These are phyloP conservation scores for Colletotrichum limetticola DNA, from an alignment of 2,329 filamentous ascomycete genomes.

Conservation along the genomic window DNA sequence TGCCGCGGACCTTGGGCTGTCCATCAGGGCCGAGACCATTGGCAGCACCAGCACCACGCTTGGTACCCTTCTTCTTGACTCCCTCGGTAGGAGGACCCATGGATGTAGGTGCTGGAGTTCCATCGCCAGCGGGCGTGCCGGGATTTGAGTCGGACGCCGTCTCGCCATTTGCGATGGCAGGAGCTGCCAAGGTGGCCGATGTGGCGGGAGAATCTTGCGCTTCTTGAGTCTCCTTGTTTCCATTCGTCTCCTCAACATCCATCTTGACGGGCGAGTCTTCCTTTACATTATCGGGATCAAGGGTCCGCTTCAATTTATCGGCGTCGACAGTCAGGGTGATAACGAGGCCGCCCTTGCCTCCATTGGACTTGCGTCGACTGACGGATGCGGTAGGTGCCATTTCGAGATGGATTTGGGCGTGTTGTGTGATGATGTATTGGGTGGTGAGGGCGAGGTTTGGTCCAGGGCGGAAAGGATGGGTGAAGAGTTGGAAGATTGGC, in stretches of 20 bases:
- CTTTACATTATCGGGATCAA: conserved; percentile 55
- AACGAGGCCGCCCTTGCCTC: conserved; percentile 47
- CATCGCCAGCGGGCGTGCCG: conserved; percentile 66
- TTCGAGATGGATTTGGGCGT: conserved; percentile 16
- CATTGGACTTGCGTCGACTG: conserved; percentile 35
- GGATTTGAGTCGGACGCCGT: conserved; percentile 69
- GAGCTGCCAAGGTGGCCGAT: conserved; percentile 51
- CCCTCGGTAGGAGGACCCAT: conserved; percentile 72
- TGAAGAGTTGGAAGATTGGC: conserved; percentile 15
- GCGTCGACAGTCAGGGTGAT: conserved; percentile 65
- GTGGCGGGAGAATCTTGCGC: conserved; percentile 57
- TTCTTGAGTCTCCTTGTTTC: conserved; percentile 47
- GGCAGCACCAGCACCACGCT: conserved; percentile 73
- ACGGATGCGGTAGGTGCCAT: conserved; percentile 34
- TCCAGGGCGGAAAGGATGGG: conserved; percentile 8
- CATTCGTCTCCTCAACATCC: conserved; percentile 39
- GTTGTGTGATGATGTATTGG: background rate
- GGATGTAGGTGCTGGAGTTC: conserved; percentile 63
- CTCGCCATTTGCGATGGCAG: conserved; percentile 60
- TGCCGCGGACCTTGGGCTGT: conserved; percentile 77
- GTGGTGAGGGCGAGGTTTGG: background rate
- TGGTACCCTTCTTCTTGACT: conserved; percentile 80
- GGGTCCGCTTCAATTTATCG: conserved; percentile 60
- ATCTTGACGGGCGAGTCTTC: conserved; percentile 56
- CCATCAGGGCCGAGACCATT: conserved; percentile 72